These are phyloP conservation scores for Linum usitatissimum DNA, from an alignment of 345 rosid genomes.

Conservation along the genomic window DNA sequence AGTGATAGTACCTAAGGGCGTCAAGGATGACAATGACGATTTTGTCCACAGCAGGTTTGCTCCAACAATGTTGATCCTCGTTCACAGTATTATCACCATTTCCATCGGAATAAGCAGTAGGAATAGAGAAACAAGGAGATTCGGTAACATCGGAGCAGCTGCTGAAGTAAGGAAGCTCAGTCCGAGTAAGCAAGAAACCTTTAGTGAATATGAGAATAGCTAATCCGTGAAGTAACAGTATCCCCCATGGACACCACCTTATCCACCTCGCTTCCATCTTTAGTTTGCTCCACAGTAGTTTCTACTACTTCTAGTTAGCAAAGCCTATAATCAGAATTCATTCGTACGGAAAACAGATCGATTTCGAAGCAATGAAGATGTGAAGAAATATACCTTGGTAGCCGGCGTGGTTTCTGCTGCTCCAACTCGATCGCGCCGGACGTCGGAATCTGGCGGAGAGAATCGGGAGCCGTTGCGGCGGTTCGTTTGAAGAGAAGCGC, in stretches of 20 bases:
- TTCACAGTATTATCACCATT: not conserved
- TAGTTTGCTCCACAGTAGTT: not conserved
- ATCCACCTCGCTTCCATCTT: slow-evolving; percentile 3
- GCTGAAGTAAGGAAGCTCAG: slow-evolving; percentile 74
- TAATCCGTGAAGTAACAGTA: slow-evolving; percentile 38
- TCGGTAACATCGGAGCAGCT: slow-evolving; percentile 49
- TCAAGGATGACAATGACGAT: slow-evolving; percentile 68
- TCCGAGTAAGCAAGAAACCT: slow-evolving; percentile 88
- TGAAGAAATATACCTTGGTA: not conserved
- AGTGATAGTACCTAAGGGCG: slow-evolving; percentile 48
- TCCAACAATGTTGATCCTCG: slow-evolving; percentile 40
- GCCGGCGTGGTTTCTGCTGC: not conserved
- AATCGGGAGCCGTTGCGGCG: not conserved
- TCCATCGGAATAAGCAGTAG: slow-evolving; percentile 1
- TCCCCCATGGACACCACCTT: slow-evolving; percentile 12
- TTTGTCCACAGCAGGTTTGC: slow-evolving; percentile 56
- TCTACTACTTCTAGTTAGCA: not conserved
- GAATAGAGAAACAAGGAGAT: slow-evolving; percentile 41
- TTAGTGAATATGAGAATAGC: slow-evolving; percentile 59
- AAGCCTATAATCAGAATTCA: not conserved
- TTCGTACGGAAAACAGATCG: not conserved
- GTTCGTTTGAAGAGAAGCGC: not conserved
- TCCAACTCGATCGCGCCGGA: not conserved
- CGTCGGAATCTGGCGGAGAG: not conserved
- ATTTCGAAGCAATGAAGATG: not conserved